These are phyloP conservation scores for Trichoderma koningiopsis DNA, from an alignment of 2,329 filamentous ascomycete genomes.

Conservation along the genomic window DNA sequence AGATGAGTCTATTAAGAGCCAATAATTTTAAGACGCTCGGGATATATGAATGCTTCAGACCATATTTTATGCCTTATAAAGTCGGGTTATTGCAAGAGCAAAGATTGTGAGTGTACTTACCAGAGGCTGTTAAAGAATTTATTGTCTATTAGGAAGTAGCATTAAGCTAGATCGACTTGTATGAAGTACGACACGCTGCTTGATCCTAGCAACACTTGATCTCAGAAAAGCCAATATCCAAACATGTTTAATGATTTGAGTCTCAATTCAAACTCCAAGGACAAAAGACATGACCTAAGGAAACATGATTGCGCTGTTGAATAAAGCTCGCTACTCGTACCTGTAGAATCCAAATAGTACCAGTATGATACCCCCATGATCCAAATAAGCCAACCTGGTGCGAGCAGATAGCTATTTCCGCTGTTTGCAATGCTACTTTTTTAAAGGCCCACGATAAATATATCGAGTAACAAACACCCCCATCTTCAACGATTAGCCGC, in stretches of 20 bases:
- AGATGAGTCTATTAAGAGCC: slow-evolving; percentile 1
- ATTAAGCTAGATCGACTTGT: neutral
- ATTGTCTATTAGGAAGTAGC: neutral
- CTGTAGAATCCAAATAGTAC: neutral
- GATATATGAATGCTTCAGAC: neutral
- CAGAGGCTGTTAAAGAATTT: neutral
- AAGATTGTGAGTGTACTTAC: neutral
- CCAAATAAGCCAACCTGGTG: neutral
- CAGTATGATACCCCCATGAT: neutral
- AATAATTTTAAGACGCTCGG: neutral
- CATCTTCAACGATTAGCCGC: too few species aligned
- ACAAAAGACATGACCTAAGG: neutral
- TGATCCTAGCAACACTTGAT: neutral
- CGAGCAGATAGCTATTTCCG: neutral
- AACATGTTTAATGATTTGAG: neutral
- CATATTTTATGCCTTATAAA: neutral
- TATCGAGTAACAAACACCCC: too few species aligned
- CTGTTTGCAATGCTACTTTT: neutral
- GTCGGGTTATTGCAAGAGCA: too few species aligned
- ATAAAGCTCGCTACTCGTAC: neutral
- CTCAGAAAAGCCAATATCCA: neutral
- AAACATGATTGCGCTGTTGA: neutral
- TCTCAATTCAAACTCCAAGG: neutral
- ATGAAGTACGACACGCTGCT: too few species aligned
- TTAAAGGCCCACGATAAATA: too few species aligned